phyloP scores from a whole-genome alignment of 2,329 filamentous ascomycete species.

The Nemania bipapillata region DNA sequence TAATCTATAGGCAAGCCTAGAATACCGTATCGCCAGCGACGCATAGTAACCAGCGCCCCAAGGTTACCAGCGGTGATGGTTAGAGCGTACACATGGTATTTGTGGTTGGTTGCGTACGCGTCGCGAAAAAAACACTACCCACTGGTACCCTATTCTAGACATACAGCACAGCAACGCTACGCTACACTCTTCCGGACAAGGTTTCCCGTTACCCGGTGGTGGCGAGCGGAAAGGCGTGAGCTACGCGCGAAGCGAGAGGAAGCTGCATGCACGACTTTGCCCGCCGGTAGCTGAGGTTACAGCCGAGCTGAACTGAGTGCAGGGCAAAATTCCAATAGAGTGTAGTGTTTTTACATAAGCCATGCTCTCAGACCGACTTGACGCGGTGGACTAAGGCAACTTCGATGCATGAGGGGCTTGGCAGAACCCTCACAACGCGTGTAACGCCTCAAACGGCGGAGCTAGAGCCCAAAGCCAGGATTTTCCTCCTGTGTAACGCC shows the following conservation, averaged over 20 bases:
- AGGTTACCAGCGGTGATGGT: neutral
- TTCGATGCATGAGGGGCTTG: slow-evolving; percentile 55
- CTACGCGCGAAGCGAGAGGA: slow-evolving; percentile 31
- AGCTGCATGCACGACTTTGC: slow-evolving; percentile 48
- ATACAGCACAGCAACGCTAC: neutral
- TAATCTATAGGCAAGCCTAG: too few species aligned
- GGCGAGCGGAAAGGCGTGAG: slow-evolving; percentile 33
- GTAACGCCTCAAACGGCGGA: slow-evolving; percentile 52
- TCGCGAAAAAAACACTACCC: neutral
- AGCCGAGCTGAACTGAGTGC: slow-evolving; percentile 44
- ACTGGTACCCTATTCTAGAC: too few species aligned
- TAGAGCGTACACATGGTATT: neutral
- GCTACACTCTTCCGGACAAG: neutral
- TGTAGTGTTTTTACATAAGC: slow-evolving; percentile 42
- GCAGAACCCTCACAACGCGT: slow-evolving; percentile 53
- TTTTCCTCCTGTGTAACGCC: slow-evolving; percentile 58
- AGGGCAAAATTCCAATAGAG: slow-evolving; percentile 41
- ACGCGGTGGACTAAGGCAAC: slow-evolving; percentile 54
- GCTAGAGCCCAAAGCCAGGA: slow-evolving; percentile 56
- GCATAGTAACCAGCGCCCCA: neutral
- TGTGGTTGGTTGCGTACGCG: neutral
- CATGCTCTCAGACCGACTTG: slow-evolving; percentile 57
- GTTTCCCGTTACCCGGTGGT: slow-evolving; percentile 19
- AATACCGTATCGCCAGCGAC: neutral
- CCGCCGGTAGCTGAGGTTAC: slow-evolving; percentile 50